phyloP scores from a whole-genome alignment of 768 basidiomycete species.

The Rhodotorula sphaerocarpa region DNA sequence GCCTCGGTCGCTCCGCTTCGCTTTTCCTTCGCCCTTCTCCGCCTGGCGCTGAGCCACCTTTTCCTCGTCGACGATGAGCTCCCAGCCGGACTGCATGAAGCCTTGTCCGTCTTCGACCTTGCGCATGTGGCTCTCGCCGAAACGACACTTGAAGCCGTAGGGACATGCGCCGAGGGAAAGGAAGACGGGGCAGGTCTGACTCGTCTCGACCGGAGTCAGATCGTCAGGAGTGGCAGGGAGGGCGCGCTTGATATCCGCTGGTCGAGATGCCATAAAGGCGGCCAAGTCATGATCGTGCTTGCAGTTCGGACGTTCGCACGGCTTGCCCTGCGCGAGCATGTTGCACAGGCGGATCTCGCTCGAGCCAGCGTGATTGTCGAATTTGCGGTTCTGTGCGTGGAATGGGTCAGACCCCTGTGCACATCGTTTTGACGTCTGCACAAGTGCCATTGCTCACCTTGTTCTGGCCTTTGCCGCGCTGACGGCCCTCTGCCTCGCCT shows the following conservation, averaged over 20 bases:
- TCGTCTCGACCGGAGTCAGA: constrained; percentile 52
- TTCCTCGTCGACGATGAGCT: constrained; percentile 53
- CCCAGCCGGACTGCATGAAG: constrained; percentile 39
- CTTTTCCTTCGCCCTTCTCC: constrained; percentile 61
- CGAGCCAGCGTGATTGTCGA: constrained; percentile 26
- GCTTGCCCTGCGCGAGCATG: constrained; percentile 60
- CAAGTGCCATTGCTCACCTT: constrained; percentile 52
- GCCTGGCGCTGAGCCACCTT: constrained; percentile 50
- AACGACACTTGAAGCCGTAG: constrained; percentile 83
- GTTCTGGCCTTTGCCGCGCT: constrained; percentile 56
- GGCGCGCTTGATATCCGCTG: constrained; percentile 61
- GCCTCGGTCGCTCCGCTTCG: constrained; percentile 49
- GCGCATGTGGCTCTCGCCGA: constrained; percentile 66
- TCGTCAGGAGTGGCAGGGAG: constrained; percentile 47
- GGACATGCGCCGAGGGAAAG: constrained; percentile 65
- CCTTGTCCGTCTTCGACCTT: constrained; percentile 48
- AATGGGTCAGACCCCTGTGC: constrained; percentile 56
- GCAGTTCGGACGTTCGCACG: constrained; percentile 57
- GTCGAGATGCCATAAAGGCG: constrained; percentile 68
- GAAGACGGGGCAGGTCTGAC: constrained; percentile 59
- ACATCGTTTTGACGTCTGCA: too few relatives aligned
- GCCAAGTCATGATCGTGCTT: constrained; percentile 68
- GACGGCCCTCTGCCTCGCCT: constrained; percentile 31
- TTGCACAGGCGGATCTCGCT: constrained; percentile 63
- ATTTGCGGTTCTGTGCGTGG: constrained; percentile 15